Conservation (phyloP, 2,329 filamentous ascomycete genomes). For the Mycocentrospora acerina region DNA sequence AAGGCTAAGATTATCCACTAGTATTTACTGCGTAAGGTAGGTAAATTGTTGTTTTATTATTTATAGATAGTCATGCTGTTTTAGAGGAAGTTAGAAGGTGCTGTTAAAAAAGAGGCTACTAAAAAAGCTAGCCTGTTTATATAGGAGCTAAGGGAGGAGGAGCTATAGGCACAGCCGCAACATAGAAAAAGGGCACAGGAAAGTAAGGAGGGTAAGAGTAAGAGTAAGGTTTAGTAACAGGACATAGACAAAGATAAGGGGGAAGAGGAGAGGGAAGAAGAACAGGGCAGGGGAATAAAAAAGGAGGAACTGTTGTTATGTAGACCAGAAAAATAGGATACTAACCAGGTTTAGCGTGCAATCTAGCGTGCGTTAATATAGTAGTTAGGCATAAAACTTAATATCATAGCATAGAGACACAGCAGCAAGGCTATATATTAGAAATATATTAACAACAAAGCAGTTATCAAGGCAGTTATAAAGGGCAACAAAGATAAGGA, state of each 20-base stretch:
- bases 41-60: constrained; percentile 6
- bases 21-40: constrained; percentile 3
- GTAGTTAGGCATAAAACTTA: neutral
- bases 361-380: neutral
- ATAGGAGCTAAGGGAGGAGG: constrained; percentile 1
- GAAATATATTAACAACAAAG: neutral
- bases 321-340: neutral
- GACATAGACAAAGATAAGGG: neutral
- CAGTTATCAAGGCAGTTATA: neutral
- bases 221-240: no score
- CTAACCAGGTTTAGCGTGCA: neutral
- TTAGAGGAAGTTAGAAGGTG: constrained; percentile 3
- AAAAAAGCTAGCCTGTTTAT: neutral
- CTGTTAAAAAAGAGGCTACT: no score
- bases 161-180: neutral
- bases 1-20: constrained; percentile 4
- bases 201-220: no score
- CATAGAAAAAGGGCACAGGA: no score
- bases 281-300: neutral
- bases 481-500: neutral
- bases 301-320: neutral
- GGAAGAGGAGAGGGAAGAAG: neutral
- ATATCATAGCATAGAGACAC: neutral
- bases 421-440: neutral
- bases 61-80: constrained; percentile 4